Percentiles rank a stretch among this genome's conserved stretches.
Evolutionary conservation across 371 early-diverging fungal species (phyloP).

Genomic region (Zopfochytrium polystomum): DNA sequence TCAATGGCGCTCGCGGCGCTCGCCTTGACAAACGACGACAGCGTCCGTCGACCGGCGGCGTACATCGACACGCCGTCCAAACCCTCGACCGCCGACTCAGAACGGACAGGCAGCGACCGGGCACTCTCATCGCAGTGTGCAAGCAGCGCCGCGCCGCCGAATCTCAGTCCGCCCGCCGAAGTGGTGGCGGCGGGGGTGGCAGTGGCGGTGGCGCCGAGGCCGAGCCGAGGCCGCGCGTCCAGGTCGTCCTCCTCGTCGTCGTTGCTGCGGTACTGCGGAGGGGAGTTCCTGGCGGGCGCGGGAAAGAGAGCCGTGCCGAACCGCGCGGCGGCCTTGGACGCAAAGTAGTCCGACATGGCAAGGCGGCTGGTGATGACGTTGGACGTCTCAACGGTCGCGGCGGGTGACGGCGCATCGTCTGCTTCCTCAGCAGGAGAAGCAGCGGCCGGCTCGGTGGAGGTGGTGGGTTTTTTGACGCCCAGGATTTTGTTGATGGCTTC

Average conservation of each 20-base stretch:
- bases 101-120: no score
- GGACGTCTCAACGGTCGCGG: not conserved
- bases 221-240: slow-evolving; percentile 9
- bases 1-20: not conserved
- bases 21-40: not conserved
- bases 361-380: slow-evolving; percentile 10
- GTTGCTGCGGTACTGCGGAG: not conserved
- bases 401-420: not conserved
- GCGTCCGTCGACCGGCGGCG: not conserved
- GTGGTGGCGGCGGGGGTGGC: no score
- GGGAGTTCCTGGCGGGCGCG: not conserved
- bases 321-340: slow-evolving; percentile 3
- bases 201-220: no score
- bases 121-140: no score
- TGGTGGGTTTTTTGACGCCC: slow-evolving; percentile 14
- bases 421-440: not conserved
- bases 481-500: slow-evolving; percentile 26
- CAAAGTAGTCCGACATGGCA: slow-evolving; percentile 23
- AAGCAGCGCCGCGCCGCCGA: slow-evolving; percentile 3
- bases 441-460: not conserved
- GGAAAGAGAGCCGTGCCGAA: slow-evolving; percentile 3
- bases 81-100: no score
- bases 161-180: slow-evolving; percentile 13
- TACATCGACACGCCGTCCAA: not conserved
- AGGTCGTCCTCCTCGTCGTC: slow-evolving; percentile 7